These are phyloP conservation scores for Fomes fomentarius DNA, from an alignment of 1,284 basidiomycete species.

Conservation along the genomic window DNA sequence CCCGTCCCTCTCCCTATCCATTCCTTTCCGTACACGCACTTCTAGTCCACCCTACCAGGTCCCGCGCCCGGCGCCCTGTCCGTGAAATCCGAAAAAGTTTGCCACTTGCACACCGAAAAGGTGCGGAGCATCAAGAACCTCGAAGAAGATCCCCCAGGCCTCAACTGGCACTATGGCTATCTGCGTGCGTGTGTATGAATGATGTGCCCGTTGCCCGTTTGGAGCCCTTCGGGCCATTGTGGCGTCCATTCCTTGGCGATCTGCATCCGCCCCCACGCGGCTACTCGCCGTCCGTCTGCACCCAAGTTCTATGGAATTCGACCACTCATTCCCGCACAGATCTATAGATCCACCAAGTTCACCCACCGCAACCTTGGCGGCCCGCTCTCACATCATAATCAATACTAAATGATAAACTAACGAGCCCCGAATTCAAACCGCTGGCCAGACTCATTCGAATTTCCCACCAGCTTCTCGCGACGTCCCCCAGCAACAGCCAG, in stretches of 20 bases:
- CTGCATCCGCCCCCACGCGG: constrained; percentile 11
- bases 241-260: constrained; percentile 6
- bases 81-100: too few relatives aligned
- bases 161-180: not conserved
- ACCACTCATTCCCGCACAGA: not conserved
- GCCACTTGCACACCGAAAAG: too few relatives aligned
- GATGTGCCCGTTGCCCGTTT: not conserved
- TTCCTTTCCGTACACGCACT: not conserved
- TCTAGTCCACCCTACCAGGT: not conserved
- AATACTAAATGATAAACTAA: not conserved
- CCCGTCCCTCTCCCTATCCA: not conserved
- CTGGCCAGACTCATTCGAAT: not conserved
- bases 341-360: not conserved
- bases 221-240: not conserved
- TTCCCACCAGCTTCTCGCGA: not conserved
- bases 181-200: not conserved
- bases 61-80: not conserved
- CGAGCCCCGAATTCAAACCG: too few relatives aligned
- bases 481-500: too few relatives aligned
- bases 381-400: not conserved
- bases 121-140: not conserved
- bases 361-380: not conserved
- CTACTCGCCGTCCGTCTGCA: constrained; percentile 18
- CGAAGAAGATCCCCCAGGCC: not conserved
- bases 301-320: not conserved